phyloP scores from a whole-genome alignment of 139 green algal species.

The Mychonastes homosphaera region DNA sequence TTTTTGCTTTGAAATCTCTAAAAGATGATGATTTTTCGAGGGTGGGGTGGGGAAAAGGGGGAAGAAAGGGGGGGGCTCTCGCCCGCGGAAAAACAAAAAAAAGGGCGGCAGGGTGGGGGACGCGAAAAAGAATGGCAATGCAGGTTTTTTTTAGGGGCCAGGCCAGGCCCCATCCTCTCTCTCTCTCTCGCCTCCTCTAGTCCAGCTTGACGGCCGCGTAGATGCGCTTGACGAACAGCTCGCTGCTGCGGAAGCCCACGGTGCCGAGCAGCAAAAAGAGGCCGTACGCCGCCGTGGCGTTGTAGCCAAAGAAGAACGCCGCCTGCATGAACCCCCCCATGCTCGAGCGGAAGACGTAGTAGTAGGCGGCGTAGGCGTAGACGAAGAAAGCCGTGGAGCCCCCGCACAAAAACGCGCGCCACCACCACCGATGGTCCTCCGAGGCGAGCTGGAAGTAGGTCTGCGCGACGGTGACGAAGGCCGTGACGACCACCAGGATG shows the following conservation, averaged over 20 bases:
- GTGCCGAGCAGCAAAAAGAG: slow-evolving; percentile 80
- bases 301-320: slow-evolving; percentile 78
- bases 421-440: slow-evolving; percentile 89
- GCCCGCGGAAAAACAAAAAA: too few species aligned
- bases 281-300: slow-evolving; percentile 59
- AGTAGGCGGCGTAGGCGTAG: slow-evolving; percentile 97
- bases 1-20: too few species aligned
- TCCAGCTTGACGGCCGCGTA: slow-evolving; percentile 48
- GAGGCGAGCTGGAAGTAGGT: slow-evolving; percentile 95
- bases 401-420: slow-evolving; percentile 88
- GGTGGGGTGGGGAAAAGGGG: too few species aligned
- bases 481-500: slow-evolving; percentile 87
- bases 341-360: slow-evolving; percentile 72
- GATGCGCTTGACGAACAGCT: slow-evolving; percentile 50
- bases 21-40: too few species aligned
- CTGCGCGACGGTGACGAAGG: slow-evolving; percentile 89
- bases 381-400: slow-evolving; percentile 92
- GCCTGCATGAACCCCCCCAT: slow-evolving; percentile 81
- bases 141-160: too few species aligned
- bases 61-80: too few species aligned
- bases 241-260: slow-evolving; percentile 58
- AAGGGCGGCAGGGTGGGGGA: too few species aligned
- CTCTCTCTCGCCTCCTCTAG: slow-evolving; percentile 14
- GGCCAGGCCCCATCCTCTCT: too few species aligned
- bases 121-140: too few species aligned